Evolutionary conservation across 768 basidiomycete genomes (phyloP), one percentile per base, ranked within the genome.

Genomic region (Russula emetica): DNA sequence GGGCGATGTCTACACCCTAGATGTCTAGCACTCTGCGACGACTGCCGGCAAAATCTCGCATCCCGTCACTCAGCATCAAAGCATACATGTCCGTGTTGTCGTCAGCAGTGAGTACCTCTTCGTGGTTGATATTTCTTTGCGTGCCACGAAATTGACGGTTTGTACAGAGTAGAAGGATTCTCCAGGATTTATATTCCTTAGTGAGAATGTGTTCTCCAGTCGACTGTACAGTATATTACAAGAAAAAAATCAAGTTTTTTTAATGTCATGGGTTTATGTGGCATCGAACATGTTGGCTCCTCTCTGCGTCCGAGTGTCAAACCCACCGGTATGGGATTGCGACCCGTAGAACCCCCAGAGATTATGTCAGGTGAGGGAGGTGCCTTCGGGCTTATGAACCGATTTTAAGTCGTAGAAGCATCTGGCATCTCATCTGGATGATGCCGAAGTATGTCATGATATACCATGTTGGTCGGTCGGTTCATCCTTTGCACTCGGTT

Each of bases 41-140:
- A 78, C 55, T 88, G 86, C 69, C 76, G 86, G 47, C 83, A 83
- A 67, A 81, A 83, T 55, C 74, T 87, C 34, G 83, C 84, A 8
- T 79, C 82, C 0, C 78, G 82, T 26, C 79, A 80, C 50, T 71
- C 81, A 0, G 79, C 83, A 13, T 78, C 82, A 9, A 85, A 84
- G 69, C 85, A 87, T 68, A 75, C 80, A 24, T 87, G 86, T 70
- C 86, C 86, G 7, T 87, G 85, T 70, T 88, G 86, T 74, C 79
- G 86, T 47, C 72, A 71, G 58, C 73, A 66, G 81, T 82, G 70
- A 72, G 70, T 69, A 64, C 11, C 51, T 22, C 30, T 47, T 34
- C 24, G 24, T 26, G 13, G n/a, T 32, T 24, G 61, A 45, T 24
- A 59, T 57, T 53, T 32, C 14, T 16, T 50, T 14, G n/a, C n/a